These are phyloP conservation scores for Saccharomycopsis javanensis DNA, from an alignment of 805 yeast genomes.

Conservation along the genomic window DNA sequence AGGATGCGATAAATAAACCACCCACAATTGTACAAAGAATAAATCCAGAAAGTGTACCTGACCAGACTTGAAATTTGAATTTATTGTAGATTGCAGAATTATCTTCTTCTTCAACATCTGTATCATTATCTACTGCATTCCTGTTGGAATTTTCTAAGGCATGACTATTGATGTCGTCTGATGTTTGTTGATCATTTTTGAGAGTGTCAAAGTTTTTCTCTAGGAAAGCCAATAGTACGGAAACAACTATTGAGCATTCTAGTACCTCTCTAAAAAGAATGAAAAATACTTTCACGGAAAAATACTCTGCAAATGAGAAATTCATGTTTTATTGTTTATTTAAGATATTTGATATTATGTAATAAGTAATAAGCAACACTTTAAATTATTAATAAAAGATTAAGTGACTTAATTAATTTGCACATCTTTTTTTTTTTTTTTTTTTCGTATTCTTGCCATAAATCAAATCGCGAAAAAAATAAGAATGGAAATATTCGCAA, in stretches of 20 bases:
- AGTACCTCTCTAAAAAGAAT: slow-evolving; percentile 87
- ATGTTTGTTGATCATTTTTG: background rate
- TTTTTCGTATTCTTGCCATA: background rate
- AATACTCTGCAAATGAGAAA: slow-evolving; percentile 12
- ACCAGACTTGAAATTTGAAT: slow-evolving; percentile 64
- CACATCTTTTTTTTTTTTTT: background rate
- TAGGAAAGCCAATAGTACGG: slow-evolving; percentile 83
- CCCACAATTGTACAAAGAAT: slow-evolving; percentile 65
- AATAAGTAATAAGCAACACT: too few species aligned
- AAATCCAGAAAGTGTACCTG: slow-evolving; percentile 70
- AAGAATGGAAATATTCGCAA: too few species aligned
- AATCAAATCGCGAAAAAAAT: background rate
- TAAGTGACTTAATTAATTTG: too few species aligned
- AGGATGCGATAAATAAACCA: slow-evolving; percentile 53
- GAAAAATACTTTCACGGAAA: slow-evolving; percentile 49
- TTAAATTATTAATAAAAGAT: too few species aligned
- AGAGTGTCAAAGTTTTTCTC: slow-evolving; percentile 39
- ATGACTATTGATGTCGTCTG: background rate
- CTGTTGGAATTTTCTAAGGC: background rate
- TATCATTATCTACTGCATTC: background rate
- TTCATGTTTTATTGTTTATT: background rate
- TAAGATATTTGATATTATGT: too few species aligned
- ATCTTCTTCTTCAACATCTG: slow-evolving; percentile 5
- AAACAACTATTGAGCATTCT: slow-evolving; percentile 85
- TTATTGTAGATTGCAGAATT: slow-evolving; percentile 22